Evolutionary conservation across 495 filamentous ascomycete species (phyloP), one percentile per base, ranked within the genome.

Genomic region (Parachaetomium inaequale): DNA sequence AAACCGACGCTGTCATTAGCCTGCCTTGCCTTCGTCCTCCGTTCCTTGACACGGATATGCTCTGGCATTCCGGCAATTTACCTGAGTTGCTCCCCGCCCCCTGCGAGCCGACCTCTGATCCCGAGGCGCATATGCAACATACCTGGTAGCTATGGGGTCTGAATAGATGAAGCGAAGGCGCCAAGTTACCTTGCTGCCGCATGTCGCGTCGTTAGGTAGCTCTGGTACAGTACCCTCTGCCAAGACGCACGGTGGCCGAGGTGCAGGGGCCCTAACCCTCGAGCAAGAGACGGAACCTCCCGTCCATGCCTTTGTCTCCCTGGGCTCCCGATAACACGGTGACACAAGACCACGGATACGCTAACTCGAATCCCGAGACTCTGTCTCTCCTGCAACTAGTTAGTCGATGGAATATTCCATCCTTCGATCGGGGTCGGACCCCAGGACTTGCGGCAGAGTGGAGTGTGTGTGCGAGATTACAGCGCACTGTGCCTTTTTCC

Each of bases 171-270:
- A 36, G 51, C 31, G 31, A 54, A 21, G 32, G 38, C 51, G 32
- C 51, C 38, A 52, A 19, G 2, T 43, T 23, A 23, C 8, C 4
- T 21, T n/a, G 23, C 1, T 21, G 21, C 46, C 15, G 14, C 0
- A 29, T 49, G 23, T 36, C n/a, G 51, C n/a, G 34, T n/a, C 32
- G 51, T 38, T 4, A 40, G 51, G 25, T 4, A 40, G 53, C 23
- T 58, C 26, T 58, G 55, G 55, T 34, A 46, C 55, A 47, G 55
- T 47, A 36, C 29, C 55, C n/a, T 21, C 8, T 34, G 55, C 55
- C 43, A 58, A 46, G 55, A 47, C 1, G 42, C 43, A 58, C 55
- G 12, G 55, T 58, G 26, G 25, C 12, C 2, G 23, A 26, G 17
- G 19, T 21, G 2, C 34, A 40, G 21, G 53, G 23, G 28, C 12